A percentile compares a stretch with the other conserved stretches of the same genome.
These are phyloP conservation scores for Diaporthe citri DNA, from an alignment of 2,329 filamentous ascomycete species.

Conservation along the genomic window DNA sequence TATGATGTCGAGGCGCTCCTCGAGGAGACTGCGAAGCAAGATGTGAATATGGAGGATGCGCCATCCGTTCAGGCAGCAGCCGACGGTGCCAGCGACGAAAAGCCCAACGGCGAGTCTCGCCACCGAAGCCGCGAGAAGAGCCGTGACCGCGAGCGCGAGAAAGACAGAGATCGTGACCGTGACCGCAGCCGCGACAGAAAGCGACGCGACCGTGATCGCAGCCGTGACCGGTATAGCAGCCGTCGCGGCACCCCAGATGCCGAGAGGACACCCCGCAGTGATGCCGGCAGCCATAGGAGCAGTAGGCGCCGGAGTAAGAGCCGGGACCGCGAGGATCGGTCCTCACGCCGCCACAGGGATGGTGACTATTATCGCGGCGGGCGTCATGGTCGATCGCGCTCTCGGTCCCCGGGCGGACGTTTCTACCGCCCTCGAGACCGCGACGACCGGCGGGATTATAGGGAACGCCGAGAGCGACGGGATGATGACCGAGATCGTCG, in stretches of 20 bases:
- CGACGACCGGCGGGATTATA: conserved; percentile 56
- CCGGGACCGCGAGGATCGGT: conserved; percentile 80
- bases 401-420: conserved; percentile 74
- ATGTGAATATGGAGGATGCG: conserved; percentile 56
- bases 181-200: conserved; percentile 68
- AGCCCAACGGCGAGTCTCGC: conserved; percentile 64
- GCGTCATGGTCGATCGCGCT: conserved; percentile 75
- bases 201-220: conserved; percentile 62
- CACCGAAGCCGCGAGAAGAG: conserved; percentile 50
- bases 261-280: conserved; percentile 78
- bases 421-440: conserved; percentile 68
- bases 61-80: conserved; percentile 45
- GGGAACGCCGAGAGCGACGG: conserved; percentile 57
- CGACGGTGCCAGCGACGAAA: conserved; percentile 71
- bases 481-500: conserved; percentile 62
- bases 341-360: conserved; percentile 78
- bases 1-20: conserved; percentile 91
- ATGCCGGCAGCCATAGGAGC: conserved; percentile 84
- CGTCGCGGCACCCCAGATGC: conserved; percentile 70
- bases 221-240: conserved; percentile 60
- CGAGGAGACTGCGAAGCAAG: conserved; percentile 80
- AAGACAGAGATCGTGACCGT: conserved; percentile 69
- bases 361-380: conserved; percentile 79
- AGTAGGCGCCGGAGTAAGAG: conserved; percentile 85
- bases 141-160: conserved; percentile 56